Conservation (phyloP, 2,329 filamentous ascomycete genomes). For the Claviceps citrina region DNA sequence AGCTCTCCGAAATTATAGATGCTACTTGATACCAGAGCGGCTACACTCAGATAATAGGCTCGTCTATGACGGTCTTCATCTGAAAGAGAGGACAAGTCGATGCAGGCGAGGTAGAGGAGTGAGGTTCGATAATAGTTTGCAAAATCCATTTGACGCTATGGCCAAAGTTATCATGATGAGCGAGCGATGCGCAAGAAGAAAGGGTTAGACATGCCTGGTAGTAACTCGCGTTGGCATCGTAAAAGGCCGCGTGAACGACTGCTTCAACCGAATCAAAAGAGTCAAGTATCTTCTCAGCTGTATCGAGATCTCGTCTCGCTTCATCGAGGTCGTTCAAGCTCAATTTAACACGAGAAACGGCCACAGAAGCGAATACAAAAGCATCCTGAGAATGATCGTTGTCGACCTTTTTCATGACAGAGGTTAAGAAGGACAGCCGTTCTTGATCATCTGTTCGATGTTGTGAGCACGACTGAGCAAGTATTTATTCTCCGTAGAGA, state of each 20-base stretch:
- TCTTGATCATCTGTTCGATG: constrained; percentile 60
- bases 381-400: constrained; percentile 89
- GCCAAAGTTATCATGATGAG: neutral
- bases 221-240: constrained; percentile 87
- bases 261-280: constrained; percentile 90
- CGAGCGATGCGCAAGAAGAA: neutral
- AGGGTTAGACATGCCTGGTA: constrained; percentile 50
- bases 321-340: constrained; percentile 65
- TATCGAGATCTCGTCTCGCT: constrained; percentile 72
- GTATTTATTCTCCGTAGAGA: neutral
- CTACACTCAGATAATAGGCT: constrained; percentile 84
- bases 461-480: constrained; percentile 1
- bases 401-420: constrained; percentile 76
- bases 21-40: constrained; percentile 79
- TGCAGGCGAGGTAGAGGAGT: constrained; percentile 91
- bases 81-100: constrained; percentile 64
- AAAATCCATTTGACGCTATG: constrained; percentile 65
- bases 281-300: constrained; percentile 76
- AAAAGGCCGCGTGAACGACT: constrained; percentile 90
- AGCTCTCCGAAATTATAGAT: constrained; percentile 99
- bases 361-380: constrained; percentile 83
- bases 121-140: constrained; percentile 95
- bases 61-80: constrained; percentile 62
- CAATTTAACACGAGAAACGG: constrained; percentile 76
- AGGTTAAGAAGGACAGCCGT: constrained; percentile 68